A percentile compares a stretch with the other conserved stretches of the same genome.
Conservation (phyloP, 2,329 filamentous ascomycete genomes). For the Escovopsis weberi region DNA sequence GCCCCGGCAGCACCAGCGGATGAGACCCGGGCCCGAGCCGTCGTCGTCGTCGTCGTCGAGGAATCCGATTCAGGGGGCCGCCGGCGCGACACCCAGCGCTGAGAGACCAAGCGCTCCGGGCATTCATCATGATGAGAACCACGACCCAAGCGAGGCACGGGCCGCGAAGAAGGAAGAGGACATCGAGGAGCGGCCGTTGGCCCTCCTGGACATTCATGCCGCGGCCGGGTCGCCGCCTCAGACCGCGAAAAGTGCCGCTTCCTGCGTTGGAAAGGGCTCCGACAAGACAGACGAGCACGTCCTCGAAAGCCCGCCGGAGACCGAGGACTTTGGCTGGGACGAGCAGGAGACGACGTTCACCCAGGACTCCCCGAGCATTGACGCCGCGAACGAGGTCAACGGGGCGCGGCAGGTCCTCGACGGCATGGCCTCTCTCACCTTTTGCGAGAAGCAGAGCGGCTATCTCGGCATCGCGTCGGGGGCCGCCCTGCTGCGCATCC, state of each 20-base stretch:
- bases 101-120: too few relatives aligned
- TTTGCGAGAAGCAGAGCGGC: constrained; percentile 23
- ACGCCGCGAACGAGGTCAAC: constrained; percentile 6
- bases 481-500: constrained; percentile 26
- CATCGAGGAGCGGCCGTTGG: too few relatives aligned
- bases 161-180: too few relatives aligned
- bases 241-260: too few relatives aligned
- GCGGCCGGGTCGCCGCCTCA: too few relatives aligned
- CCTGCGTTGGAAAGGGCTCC: neutral
- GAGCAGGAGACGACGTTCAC: constrained; percentile 16
- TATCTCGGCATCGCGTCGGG: constrained; percentile 32
- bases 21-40: too few relatives aligned
- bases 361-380: constrained; percentile 6
- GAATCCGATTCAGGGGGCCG: too few relatives aligned
- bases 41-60: too few relatives aligned
- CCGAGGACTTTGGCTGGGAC: constrained; percentile 24
- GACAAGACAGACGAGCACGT: neutral
- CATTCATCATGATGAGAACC: too few relatives aligned
- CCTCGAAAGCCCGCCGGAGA: constrained; percentile 17
- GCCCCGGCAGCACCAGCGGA: constrained; percentile 10
- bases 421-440: constrained; percentile 23
- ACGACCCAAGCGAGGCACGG: too few relatives aligned
- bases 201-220: too few relatives aligned
- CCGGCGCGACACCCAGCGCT: too few relatives aligned
- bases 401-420: constrained; percentile 19